phyloP scores from a whole-genome alignment of 768 basidiomycete genomes.

The Mrakia hoshinonis region DNA sequence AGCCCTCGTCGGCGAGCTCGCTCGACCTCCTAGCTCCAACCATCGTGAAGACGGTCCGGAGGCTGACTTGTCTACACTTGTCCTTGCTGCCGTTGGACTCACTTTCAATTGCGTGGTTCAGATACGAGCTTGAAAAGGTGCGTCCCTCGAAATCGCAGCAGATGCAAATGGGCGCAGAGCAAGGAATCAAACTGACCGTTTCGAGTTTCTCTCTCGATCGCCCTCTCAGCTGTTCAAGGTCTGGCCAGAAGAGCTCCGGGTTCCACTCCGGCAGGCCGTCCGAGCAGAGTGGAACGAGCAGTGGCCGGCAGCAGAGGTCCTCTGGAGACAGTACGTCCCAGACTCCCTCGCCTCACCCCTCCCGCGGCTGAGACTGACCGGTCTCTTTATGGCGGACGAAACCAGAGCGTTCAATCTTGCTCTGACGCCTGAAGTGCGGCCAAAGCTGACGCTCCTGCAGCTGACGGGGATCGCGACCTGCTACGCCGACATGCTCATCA shows the following conservation, averaged over 20 bases:
- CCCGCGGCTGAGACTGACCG: too few relatives aligned
- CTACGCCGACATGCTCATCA: slow-evolving; percentile 1
- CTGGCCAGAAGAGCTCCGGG: slow-evolving; percentile 19
- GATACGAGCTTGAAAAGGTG: neutral
- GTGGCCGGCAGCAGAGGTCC: neutral
- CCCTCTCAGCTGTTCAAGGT: slow-evolving; percentile 13
- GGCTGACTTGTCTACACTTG: too few relatives aligned
- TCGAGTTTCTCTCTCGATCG: neutral
- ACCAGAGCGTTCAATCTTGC: slow-evolving; percentile 11
- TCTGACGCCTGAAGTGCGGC: neutral
- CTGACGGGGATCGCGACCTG: slow-evolving; percentile 20
- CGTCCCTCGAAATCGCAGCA: neutral
- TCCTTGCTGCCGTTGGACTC: too few relatives aligned
- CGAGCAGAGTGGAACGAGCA: neutral
- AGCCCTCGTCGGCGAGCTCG: too few relatives aligned
- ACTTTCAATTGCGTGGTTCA: too few relatives aligned
- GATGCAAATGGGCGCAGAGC: too few relatives aligned
- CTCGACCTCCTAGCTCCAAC: too few relatives aligned
- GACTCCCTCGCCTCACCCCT: too few relatives aligned
- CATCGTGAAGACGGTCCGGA: too few relatives aligned
- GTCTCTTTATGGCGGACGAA: too few relatives aligned
- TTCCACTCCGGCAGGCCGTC: slow-evolving; percentile 7
- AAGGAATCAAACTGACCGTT: too few relatives aligned
- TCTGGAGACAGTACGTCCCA: neutral
- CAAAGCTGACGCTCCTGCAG: slow-evolving; percentile 21